phyloP scores from a whole-genome alignment of 2,329 filamentous ascomycete genomes.

The Phyllosticta citriasiana region DNA sequence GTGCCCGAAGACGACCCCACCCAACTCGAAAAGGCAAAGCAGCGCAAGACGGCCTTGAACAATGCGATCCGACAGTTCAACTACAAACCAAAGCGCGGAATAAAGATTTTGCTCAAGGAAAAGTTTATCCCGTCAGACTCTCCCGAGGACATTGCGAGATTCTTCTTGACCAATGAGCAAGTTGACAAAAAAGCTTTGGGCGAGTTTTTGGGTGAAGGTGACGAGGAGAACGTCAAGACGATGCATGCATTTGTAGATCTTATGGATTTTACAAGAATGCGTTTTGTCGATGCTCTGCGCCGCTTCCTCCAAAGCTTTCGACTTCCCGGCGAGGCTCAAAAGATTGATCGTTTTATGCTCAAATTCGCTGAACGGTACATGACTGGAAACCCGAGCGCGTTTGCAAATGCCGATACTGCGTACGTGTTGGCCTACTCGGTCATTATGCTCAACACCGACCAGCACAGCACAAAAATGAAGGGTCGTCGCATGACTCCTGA shows the following conservation, averaged over 20 bases:
- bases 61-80: slow-evolving; percentile 91
- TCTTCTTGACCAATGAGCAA: slow-evolving; percentile 70
- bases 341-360: slow-evolving; percentile 98
- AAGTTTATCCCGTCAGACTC: slow-evolving; percentile 76
- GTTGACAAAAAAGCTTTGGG: slow-evolving; percentile 88
- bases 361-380: slow-evolving; percentile 98
- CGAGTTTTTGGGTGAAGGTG: slow-evolving; percentile 89
- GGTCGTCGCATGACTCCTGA: slow-evolving; percentile 81
- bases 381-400: slow-evolving; percentile 89
- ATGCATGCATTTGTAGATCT: slow-evolving; percentile 97
- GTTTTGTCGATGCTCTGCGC: slow-evolving; percentile 85
- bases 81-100: slow-evolving; percentile 90
- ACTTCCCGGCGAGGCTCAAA: slow-evolving; percentile 90
- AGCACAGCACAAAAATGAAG: slow-evolving; percentile 81
- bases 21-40: slow-evolving; percentile 90
- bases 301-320: slow-evolving; percentile 92
- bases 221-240: slow-evolving; percentile 84
- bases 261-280: slow-evolving; percentile 86
- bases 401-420: slow-evolving; percentile 94
- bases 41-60: slow-evolving; percentile 80
- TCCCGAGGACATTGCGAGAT: slow-evolving; percentile 73
- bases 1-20: slow-evolving; percentile 75
- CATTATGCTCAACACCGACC: slow-evolving; percentile 91
- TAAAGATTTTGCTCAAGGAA: slow-evolving; percentile 73
- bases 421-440: slow-evolving; percentile 95